Percentiles rank a stretch among this genome's conserved stretches.
Evolutionary conservation across 768 basidiomycete species (phyloP).

Genomic region (Dioszegia crocea): DNA sequence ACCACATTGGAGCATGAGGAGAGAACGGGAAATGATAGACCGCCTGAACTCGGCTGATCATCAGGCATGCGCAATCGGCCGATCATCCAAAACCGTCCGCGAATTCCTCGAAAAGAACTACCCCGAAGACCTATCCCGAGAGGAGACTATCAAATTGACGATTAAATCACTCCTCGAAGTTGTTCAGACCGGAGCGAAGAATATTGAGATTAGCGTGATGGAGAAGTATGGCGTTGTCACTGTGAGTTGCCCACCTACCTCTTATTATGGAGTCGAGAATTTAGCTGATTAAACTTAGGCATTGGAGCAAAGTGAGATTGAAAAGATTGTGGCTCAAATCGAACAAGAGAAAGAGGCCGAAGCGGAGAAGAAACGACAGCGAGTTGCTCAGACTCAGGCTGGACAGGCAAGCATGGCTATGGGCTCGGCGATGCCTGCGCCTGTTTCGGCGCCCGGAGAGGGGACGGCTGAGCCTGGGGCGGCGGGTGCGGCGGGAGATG

Average conservation of each 20-base stretch:
- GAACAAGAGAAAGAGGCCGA: slow-evolving; percentile 97
- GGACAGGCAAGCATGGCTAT: slow-evolving; percentile 45
- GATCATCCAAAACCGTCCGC: slow-evolving; percentile 95
- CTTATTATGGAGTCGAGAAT: not conserved
- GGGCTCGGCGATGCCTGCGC: slow-evolving; percentile 18
- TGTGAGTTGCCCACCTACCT: slow-evolving; percentile 55
- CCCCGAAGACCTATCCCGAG: slow-evolving; percentile 79
- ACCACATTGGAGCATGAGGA: too few species aligned
- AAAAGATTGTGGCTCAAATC: slow-evolving; percentile 84
- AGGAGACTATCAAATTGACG: slow-evolving; percentile 89
- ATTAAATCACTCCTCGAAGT: slow-evolving; percentile 94
- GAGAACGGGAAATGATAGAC: too few species aligned
- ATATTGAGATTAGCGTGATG: slow-evolving; percentile 98
- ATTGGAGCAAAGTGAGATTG: slow-evolving; percentile 79
- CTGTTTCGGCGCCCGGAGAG: not conserved
- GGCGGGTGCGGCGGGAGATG: slow-evolving; percentile 23
- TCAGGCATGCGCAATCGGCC: slow-evolving; percentile 94
- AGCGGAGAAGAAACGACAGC: slow-evolving; percentile 86
- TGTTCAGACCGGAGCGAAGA: slow-evolving; percentile 99
- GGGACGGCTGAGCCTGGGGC: not conserved
- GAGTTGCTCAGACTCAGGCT: slow-evolving; percentile 71
- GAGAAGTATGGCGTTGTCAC: slow-evolving; percentile 90
- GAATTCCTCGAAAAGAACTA: slow-evolving; percentile 99
- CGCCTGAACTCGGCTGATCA: too few species aligned
- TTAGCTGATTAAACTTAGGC: slow-evolving; percentile 56